Conservation (phyloP, 345 rosid genomes). For the Conringia planisiliqua region DNA sequence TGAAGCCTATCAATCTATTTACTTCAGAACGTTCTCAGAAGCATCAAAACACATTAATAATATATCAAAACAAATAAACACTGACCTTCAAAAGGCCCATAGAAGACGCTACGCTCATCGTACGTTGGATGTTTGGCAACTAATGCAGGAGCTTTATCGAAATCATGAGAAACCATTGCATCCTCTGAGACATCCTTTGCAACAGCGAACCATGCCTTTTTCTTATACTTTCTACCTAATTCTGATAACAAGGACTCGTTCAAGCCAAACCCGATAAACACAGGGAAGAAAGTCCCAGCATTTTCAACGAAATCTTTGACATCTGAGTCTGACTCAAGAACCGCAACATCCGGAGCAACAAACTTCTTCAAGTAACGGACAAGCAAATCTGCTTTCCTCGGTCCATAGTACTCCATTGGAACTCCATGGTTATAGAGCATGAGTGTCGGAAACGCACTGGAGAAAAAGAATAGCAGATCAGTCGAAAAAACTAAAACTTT, state of each 20-base stretch:
- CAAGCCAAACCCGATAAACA: slow-evolving; percentile 77
- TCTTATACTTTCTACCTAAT: slow-evolving; percentile 69
- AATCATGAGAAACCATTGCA: slow-evolving; percentile 56
- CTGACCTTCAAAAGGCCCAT: slow-evolving; percentile 95
- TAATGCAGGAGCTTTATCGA: slow-evolving; percentile 82
- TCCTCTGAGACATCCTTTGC: slow-evolving; percentile 77
- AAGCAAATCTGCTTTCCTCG: slow-evolving; percentile 78
- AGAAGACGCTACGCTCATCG: slow-evolving; percentile 60
- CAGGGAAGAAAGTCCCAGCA: slow-evolving; percentile 70
- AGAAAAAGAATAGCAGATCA: background rate
- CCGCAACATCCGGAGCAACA: slow-evolving; percentile 82
- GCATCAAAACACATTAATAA: background rate
- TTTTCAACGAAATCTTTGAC: slow-evolving; percentile 61
- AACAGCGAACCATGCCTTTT: slow-evolving; percentile 94
- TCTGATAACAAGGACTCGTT: slow-evolving; percentile 49
- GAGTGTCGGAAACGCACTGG: slow-evolving; percentile 84
- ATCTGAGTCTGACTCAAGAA: slow-evolving; percentile 63
- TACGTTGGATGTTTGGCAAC: slow-evolving; percentile 62
- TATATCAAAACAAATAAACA: background rate
- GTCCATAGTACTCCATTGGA: slow-evolving; percentile 79
- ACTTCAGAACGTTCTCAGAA: background rate
- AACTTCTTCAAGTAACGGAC: slow-evolving; percentile 83
- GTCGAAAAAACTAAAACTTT: background rate
- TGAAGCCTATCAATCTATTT: slow-evolving; percentile 1
- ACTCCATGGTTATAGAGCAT: slow-evolving; percentile 81